Conservation (phyloP, 345 rosid genomes). For the Crucihimalaya himalaica region DNA sequence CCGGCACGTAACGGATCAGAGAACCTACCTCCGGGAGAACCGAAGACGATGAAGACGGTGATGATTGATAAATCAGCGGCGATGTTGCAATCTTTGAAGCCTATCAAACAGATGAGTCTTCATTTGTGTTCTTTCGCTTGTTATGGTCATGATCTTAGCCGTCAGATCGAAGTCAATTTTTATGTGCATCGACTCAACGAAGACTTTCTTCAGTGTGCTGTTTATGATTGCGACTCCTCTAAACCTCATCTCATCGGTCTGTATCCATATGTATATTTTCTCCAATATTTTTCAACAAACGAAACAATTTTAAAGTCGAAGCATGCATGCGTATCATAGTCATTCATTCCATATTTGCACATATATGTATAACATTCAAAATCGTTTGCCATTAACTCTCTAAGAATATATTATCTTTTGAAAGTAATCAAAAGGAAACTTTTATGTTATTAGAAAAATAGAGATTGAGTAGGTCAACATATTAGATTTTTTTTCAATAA, state of each 20-base stretch:
- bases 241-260: conserved; percentile 59
- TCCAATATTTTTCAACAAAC: too few species aligned
- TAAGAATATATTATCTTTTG: too few species aligned
- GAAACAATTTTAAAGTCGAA: too few species aligned
- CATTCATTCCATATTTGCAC: too few species aligned
- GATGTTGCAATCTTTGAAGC: conserved; percentile 63
- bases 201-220: conserved; percentile 77
- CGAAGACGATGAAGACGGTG: conserved; percentile 45
- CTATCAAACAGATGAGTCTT: conserved; percentile 58
- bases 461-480: too few species aligned
- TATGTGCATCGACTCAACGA: conserved; percentile 55
- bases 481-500: too few species aligned
- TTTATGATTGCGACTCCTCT: conserved; percentile 59
- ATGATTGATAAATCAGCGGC: conserved; percentile 56
- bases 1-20: conserved; percentile 31
- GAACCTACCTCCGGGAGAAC: conserved; percentile 48
- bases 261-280: background rate
- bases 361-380: too few species aligned
- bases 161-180: conserved; percentile 74
- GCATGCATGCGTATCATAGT: too few species aligned
- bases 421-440: too few species aligned
- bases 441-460: too few species aligned
- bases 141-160: conserved; percentile 68
- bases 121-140: conserved; percentile 68
- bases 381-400: too few species aligned